Conservation (phyloP, 2,329 filamentous ascomycete species). For the Talaromyces atroroseus region DNA sequence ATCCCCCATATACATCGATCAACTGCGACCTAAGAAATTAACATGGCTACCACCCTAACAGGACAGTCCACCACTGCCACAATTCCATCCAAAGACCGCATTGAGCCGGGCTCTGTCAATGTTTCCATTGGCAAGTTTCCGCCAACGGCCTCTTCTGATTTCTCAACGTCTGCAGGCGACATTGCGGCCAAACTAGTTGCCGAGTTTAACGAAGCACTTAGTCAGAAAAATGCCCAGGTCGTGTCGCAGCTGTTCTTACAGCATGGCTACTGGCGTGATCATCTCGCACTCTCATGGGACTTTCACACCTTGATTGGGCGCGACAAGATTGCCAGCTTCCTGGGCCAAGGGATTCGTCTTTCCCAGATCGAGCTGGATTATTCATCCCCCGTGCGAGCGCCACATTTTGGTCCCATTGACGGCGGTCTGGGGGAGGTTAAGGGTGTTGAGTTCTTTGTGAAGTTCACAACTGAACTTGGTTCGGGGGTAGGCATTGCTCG, state of each 20-base stretch:
- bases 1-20: neutral
- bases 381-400: conserved; percentile 41
- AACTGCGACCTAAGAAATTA: neutral
- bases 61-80: neutral
- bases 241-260: conserved; percentile 44
- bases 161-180: conserved; percentile 30
- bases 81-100: conserved; percentile 37
- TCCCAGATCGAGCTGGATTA: conserved; percentile 44
- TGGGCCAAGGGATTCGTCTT: conserved; percentile 36
- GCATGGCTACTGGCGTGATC: conserved; percentile 55
- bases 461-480: conserved; percentile 50
- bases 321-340: conserved; percentile 33
- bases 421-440: conserved; percentile 39
- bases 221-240: conserved; percentile 27
- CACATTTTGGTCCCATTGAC: conserved; percentile 46
- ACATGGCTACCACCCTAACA: neutral
- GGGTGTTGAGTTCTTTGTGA: conserved; percentile 55
- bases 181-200: conserved; percentile 35
- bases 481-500: conserved; percentile 53
- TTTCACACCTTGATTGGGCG: conserved; percentile 50
- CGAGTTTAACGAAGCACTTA: conserved; percentile 36
- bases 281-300: conserved; percentile 53
- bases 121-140: conserved; percentile 42
- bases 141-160: conserved; percentile 23
- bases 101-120: conserved; percentile 53